These are phyloP conservation scores for Rosa chinensis DNA, from an alignment of 306 rosid species.

Conservation along the genomic window DNA sequence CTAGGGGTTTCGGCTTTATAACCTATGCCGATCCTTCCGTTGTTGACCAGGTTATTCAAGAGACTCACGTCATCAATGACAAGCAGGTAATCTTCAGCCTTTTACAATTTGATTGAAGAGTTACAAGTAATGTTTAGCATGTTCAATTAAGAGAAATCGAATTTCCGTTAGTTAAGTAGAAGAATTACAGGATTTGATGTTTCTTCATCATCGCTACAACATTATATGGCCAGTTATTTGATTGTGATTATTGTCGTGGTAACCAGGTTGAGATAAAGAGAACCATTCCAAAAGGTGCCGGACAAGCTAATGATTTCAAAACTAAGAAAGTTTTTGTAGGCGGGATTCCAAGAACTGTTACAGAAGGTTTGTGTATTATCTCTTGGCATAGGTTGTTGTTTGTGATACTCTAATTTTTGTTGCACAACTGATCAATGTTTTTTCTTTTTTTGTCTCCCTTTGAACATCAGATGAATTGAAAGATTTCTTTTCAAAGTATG, in stretches of 20 bases:
- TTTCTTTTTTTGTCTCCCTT: background rate
- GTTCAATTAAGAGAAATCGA: background rate
- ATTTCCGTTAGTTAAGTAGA: too few species aligned
- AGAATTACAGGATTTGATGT: too few species aligned
- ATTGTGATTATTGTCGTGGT: background rate
- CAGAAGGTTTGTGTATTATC: conserved; percentile 49
- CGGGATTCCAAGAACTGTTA: conserved; percentile 60
- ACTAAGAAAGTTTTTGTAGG: conserved; percentile 83
- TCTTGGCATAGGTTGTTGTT: background rate
- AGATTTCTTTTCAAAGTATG: conserved; percentile 61
- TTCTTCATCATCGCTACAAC: background rate
- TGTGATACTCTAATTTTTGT: background rate
- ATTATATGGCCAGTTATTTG: background rate
- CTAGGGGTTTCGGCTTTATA: conserved; percentile 79
- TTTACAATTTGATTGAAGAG: background rate
- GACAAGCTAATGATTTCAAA: conserved; percentile 59
- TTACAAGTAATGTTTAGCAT: background rate
- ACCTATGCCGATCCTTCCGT: conserved; percentile 74
- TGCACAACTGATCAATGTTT: background rate
- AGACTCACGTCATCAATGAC: conserved; percentile 61
- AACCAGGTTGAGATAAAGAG: conserved; percentile 79
- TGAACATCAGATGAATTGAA: conserved; percentile 45
- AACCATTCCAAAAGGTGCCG: conserved; percentile 77
- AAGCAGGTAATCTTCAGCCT: conserved; percentile 45
- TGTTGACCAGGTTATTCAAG: conserved; percentile 71